Conservation (phyloP, 1,139 yeast genomes). For the Scheffersomyces illinoinensis region DNA sequence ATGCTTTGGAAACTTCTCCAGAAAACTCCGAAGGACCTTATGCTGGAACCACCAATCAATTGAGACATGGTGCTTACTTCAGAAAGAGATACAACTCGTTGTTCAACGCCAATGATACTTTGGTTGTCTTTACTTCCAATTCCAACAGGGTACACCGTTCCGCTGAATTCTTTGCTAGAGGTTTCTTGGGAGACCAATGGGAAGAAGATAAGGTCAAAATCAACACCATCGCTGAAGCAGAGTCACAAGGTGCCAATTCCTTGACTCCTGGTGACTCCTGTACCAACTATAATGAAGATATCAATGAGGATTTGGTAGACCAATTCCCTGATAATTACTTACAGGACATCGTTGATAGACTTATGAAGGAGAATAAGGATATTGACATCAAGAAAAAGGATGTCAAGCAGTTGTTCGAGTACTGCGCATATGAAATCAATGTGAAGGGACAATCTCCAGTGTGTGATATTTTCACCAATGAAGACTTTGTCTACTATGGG, state of each 20-base stretch:
- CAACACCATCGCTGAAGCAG: conserved; percentile 28
- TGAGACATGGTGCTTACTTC: conserved; percentile 35
- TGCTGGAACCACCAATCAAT: conserved; percentile 30
- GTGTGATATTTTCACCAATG: conserved; percentile 52
- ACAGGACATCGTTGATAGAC: conserved; percentile 16
- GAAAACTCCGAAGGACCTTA: conserved; percentile 13
- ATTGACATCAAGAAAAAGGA: conserved; percentile 37
- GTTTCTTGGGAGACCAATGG: conserved; percentile 20
- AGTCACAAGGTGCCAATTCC: conserved; percentile 28
- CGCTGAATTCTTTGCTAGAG: conserved; percentile 32
- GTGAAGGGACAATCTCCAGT: conserved; percentile 49
- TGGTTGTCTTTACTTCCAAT: conserved; percentile 37
- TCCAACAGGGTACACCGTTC: conserved; percentile 34
- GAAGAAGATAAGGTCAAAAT: conserved; percentile 13
- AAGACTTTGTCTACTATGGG: conserved; percentile 46
- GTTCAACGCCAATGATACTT: conserved; percentile 13
- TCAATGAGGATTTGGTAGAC: conserved; percentile 10
- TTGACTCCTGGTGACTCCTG: conserved; percentile 31
- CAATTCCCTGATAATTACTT: conserved; percentile 19
- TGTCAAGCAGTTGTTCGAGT: conserved; percentile 36
- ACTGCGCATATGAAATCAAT: conserved; percentile 58
- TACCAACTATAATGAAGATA: conserved; percentile 13
- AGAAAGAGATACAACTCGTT: conserved; percentile 34
- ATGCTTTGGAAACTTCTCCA: conserved; percentile 24
- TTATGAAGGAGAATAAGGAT: conserved; percentile 22